Evolutionary conservation across 2,329 filamentous ascomycete genomes (phyloP), one percentile per base, ranked within the genome.

Genomic region (Hirsutella minnesotensis): DNA sequence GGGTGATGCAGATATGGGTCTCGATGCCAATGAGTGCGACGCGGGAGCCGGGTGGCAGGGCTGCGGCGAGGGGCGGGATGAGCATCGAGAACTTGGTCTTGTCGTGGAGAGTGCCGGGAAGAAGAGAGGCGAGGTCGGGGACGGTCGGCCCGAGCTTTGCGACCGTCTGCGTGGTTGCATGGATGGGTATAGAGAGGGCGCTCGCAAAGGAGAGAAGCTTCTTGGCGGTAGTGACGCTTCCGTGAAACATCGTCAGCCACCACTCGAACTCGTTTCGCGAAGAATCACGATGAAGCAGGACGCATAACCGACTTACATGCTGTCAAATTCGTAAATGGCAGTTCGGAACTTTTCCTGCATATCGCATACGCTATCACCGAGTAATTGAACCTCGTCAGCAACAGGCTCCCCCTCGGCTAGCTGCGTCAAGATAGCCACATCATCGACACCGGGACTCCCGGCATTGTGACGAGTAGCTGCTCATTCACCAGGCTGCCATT

Each of bases 81-180:
- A 79, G 73, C 89, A 96, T 96, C 57, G 80, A 86, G 70, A 96
- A 96, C 40, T 76, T 73, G 5, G 86, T 90, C 68, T 96, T 96
- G 71, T 96, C 90, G 52, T 77, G 67, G 54, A 85, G 65, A 33
- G 65, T 45, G 2, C 77, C 74, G 44, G 69, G 55, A 42, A 81
- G 69, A 38, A 73, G 63, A 5, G 67, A 56, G 46, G 70, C 62
- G 19, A 96, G 75, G 56, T 92, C 80, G 4, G 79, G 56, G 47
- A 92, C 86, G 27, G 86, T 94, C 48, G 78, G 72, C 55, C 92
- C 90, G 3, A 96, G 81, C 43, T 84, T 83, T 30, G 75, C 69
- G 38, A 75, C 75, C 58, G 83, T 87, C 61, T 96, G 90, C 2
- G 90, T 96, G 4, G 89, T 95, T 21, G 84, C 79, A 61, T 85